Conservation (phyloP, 495 filamentous ascomycete species). For the Trichoderma parareesei region DNA sequence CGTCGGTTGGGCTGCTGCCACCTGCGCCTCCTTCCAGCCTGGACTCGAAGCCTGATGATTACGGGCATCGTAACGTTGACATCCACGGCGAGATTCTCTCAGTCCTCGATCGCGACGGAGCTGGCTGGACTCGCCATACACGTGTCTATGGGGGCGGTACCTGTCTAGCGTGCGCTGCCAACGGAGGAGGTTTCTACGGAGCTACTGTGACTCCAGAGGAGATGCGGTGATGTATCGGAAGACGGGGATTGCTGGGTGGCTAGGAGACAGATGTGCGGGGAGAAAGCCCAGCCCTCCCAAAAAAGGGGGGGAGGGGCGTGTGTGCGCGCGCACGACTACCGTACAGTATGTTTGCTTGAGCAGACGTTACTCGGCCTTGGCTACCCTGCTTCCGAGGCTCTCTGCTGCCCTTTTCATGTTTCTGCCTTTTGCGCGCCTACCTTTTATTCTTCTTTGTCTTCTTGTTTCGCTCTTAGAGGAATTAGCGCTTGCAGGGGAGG, state of each 20-base stretch:
- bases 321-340: not conserved
- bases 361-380: not conserved
- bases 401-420: not conserved
- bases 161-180: slow-evolving; percentile 38
- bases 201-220: slow-evolving; percentile 40
- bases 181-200: slow-evolving; percentile 40
- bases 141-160: slow-evolving; percentile 42
- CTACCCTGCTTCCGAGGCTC: not conserved
- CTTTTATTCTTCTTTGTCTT: not conserved
- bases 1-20: slow-evolving; percentile 33
- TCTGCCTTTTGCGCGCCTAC: not conserved
- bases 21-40: slow-evolving; percentile 26
- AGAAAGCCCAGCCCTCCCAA: not conserved
- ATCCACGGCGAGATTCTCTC: slow-evolving; percentile 37
- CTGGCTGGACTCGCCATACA: slow-evolving; percentile 42
- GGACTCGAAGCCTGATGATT: slow-evolving; percentile 24
- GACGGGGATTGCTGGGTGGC: not conserved
- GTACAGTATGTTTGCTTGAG: not conserved
- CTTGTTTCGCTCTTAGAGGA: not conserved
- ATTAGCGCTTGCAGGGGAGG: not conserved
- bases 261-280: not conserved
- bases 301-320: not conserved
- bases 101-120: slow-evolving; percentile 34
- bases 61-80: slow-evolving; percentile 26
- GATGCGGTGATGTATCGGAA: slow-evolving; percentile 24